Evolutionary conservation across 176 grass and related monocot species (phyloP), one percentile per base, ranked within the genome.

Genomic region (Eleusine coracana): DNA sequence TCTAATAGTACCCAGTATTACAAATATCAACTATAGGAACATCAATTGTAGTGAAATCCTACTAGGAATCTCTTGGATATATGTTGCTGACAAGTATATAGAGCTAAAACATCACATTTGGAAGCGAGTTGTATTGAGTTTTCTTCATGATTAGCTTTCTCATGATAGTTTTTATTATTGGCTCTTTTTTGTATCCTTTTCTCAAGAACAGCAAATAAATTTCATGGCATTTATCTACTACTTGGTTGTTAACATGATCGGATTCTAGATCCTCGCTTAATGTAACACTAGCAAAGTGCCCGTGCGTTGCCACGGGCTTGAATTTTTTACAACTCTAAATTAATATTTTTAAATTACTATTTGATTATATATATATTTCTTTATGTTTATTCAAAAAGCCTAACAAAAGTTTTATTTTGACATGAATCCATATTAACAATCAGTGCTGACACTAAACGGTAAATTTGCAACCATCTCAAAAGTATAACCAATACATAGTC

Each of bases 101-200:
- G 49, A 46, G 62, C 82, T 76, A 45, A 84, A 76, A 68, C 61
- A 56, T 84, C n/a, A 20, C 62, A 67, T 50, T 14, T 10, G 31
- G 62, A 40, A 83, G 51, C n/a, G 5, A 52, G 18, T 27, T 75
- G 21, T 51, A 11, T 70, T 59, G 21, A 28, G 15, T 21, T 29
- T 16, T 16, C 40, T 61, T 77, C 51, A 31, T 54, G 36, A 77
- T 63, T 82, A 54, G 14, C 67, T 81, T 31, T 29, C 51, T 60
- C 18, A 60, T 50, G 20, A 36, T 60, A 82, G 11, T 23, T n/a
- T 58, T 37, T 5, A 55, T 46, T 10, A 17, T 59, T 44, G n/a
- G 36, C 7, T 70, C 20, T 52, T 71, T 44, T 20, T 17, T 44
- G 13, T 59, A 3, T 70, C 28, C 2, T 65, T 66, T 66, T 23